Evolutionary conservation across 306 rosid genomes (phyloP).

Genomic region (Medicago lupulina): DNA sequence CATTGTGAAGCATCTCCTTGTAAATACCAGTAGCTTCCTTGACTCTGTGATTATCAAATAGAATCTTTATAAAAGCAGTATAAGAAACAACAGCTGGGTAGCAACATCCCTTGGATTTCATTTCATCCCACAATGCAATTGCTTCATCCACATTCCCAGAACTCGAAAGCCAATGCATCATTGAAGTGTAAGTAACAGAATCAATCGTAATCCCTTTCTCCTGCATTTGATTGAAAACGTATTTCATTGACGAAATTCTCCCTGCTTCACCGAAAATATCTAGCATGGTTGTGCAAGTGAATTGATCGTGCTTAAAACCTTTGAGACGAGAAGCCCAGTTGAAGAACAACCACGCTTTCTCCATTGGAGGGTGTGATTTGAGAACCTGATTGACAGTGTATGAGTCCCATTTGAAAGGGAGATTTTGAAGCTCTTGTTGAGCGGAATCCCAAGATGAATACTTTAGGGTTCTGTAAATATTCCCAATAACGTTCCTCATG

Average conservation of each 20-base stretch:
- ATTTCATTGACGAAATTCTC: slow-evolving; percentile 80
- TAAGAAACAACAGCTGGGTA: slow-evolving; percentile 73
- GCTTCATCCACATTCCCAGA: slow-evolving; percentile 70
- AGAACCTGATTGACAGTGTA: slow-evolving; percentile 77
- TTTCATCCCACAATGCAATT: slow-evolving; percentile 72
- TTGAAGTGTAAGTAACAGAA: slow-evolving; percentile 75
- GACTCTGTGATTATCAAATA: slow-evolving; percentile 53
- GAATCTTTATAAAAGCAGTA: slow-evolving; percentile 77
- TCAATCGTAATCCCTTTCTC: slow-evolving; percentile 70
- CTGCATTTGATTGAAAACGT: slow-evolving; percentile 69
- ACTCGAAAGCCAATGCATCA: slow-evolving; percentile 85
- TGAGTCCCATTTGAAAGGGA: slow-evolving; percentile 84
- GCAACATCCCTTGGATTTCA: slow-evolving; percentile 60
- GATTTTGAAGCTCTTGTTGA: slow-evolving; percentile 49
- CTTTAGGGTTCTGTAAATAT: slow-evolving; percentile 57
- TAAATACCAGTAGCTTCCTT: slow-evolving; percentile 67
- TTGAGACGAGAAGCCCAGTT: slow-evolving; percentile 66
- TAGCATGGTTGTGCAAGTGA: slow-evolving; percentile 82
- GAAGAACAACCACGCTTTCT: slow-evolving; percentile 87
- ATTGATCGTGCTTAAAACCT: slow-evolving; percentile 81
- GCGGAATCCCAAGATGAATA: slow-evolving; percentile 79
- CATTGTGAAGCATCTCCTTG: slow-evolving; percentile 71
- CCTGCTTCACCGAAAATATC: slow-evolving; percentile 93
- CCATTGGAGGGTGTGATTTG: slow-evolving; percentile 91
- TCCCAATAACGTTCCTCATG: slow-evolving; percentile 57